Evolutionary conservation across 1,284 basidiomycete genomes (phyloP).

Genomic region (Wolfiporia cocos): DNA sequence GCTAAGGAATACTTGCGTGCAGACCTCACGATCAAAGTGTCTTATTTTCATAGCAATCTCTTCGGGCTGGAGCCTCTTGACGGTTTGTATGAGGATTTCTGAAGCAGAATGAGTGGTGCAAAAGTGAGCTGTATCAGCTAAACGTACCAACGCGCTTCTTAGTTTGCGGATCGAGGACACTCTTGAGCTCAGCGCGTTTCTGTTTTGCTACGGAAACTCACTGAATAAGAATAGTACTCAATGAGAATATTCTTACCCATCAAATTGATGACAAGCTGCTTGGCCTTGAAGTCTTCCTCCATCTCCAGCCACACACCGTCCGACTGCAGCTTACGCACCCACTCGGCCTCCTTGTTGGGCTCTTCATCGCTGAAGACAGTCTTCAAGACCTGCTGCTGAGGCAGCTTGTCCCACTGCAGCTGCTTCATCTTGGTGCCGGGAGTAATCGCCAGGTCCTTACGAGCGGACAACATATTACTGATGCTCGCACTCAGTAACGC

Average conservation of each 20-base stretch:
- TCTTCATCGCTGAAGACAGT: conserved; percentile 82
- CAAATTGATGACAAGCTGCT: conserved; percentile 84
- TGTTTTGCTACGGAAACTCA: conserved; percentile 49
- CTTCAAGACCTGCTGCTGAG: conserved; percentile 76
- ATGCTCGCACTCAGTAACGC: conserved; percentile 52
- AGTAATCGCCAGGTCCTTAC: conserved; percentile 84
- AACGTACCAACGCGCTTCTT: conserved; percentile 84
- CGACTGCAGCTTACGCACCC: conserved; percentile 71
- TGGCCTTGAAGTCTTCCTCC: conserved; percentile 98
- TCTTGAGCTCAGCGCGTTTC: conserved; percentile 81
- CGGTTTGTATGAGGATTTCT: conserved; percentile 89
- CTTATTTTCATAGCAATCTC: conserved; percentile 80
- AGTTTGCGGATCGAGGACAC: conserved; percentile 86
- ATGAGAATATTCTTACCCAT: conserved; percentile 45
- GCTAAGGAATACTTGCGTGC: conserved; percentile 82
- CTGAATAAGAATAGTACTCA: neutral
- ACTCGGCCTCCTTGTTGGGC: conserved; percentile 65
- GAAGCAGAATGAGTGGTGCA: neutral
- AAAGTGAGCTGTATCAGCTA: too few species aligned
- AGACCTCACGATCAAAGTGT: conserved; percentile 80
- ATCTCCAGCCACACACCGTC: conserved; percentile 94
- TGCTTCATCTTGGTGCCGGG: conserved; percentile 95
- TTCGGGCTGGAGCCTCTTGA: conserved; percentile 78
- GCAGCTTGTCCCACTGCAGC: conserved; percentile 97
- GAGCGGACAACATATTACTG: conserved; percentile 47